Percentiles rank a stretch among this genome's conserved stretches.
phyloP scores from a whole-genome alignment of 768 basidiomycete species.

The Kwoniella dejecticola region DNA sequence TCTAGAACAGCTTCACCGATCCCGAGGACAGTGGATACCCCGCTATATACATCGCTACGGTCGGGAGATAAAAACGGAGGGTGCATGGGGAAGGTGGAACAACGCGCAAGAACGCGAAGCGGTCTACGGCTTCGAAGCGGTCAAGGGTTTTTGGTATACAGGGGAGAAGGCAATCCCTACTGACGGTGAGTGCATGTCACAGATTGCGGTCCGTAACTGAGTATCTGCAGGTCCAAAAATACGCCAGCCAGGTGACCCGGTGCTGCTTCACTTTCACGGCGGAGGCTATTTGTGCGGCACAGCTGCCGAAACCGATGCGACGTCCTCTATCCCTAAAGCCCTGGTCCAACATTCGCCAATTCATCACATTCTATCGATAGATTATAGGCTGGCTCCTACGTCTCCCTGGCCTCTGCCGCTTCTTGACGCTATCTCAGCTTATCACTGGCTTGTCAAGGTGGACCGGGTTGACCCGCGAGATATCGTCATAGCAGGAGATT shows the following conservation, averaged over 20 bases:
- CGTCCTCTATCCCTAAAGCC: slow-evolving; percentile 39
- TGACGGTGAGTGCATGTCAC: slow-evolving; percentile 15
- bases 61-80: not conserved
- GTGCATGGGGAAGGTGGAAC: slow-evolving; percentile 41
- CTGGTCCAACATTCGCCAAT: slow-evolving; percentile 43
- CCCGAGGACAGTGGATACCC: slow-evolving; percentile 34
- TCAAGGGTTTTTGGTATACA: slow-evolving; percentile 48
- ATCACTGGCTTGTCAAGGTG: slow-evolving; percentile 74
- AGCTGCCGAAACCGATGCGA: slow-evolving; percentile 46
- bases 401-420: slow-evolving; percentile 88
- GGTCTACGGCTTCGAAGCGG: slow-evolving; percentile 34
- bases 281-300: slow-evolving; percentile 49
- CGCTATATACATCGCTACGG: slow-evolving; percentile 31
- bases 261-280: slow-evolving; percentile 46
- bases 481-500: slow-evolving; percentile 74
- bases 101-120: not conserved
- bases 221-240: not conserved
- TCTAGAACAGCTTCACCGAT: slow-evolving; percentile 28
- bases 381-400: slow-evolving; percentile 94
- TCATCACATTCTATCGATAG: slow-evolving; percentile 59
- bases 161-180: slow-evolving; percentile 34
- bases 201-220: not conserved
- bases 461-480: slow-evolving; percentile 85
- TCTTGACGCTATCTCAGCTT: slow-evolving; percentile 80
- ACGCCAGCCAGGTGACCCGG: slow-evolving; percentile 31